phyloP scores from a whole-genome alignment of 495 filamentous ascomycete species.

The Lindgomyces ingoldianus region DNA sequence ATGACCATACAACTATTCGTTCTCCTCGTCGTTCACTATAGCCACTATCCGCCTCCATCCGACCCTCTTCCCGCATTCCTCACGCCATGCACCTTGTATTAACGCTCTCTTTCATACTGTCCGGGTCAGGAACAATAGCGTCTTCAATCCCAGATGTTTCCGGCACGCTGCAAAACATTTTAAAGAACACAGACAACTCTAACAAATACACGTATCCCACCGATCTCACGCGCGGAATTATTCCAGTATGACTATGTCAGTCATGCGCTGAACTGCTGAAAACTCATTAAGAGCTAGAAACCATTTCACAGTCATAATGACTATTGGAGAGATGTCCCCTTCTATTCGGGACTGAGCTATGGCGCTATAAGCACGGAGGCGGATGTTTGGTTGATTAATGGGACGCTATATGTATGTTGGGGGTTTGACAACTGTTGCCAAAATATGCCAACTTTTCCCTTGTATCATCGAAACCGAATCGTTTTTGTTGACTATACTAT shows the following conservation, averaged over 20 bases:
- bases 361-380: constrained; percentile 44
- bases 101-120: not conserved
- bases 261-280: not conserved
- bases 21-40: no score
- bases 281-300: constrained; percentile 37
- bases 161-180: constrained; percentile 42
- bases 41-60: no score
- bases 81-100: not conserved
- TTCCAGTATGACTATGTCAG: constrained; percentile 34
- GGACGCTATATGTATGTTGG: constrained; percentile 43
- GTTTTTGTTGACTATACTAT: no score
- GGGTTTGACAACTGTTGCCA: no score
- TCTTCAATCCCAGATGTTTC: constrained; percentile 27
- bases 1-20: not conserved
- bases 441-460: no score
- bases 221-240: constrained; percentile 44
- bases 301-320: constrained; percentile 47
- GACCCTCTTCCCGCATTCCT: not conserved
- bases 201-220: constrained; percentile 46
- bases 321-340: constrained; percentile 48
- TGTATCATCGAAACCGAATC: no score
- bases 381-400: constrained; percentile 48
- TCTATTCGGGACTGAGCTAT: constrained; percentile 44
- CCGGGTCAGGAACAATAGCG: not conserved
- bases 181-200: constrained; percentile 40